Conservation (phyloP, 2,329 filamentous ascomycete genomes). For the Emericellopsis cladophorae region DNA sequence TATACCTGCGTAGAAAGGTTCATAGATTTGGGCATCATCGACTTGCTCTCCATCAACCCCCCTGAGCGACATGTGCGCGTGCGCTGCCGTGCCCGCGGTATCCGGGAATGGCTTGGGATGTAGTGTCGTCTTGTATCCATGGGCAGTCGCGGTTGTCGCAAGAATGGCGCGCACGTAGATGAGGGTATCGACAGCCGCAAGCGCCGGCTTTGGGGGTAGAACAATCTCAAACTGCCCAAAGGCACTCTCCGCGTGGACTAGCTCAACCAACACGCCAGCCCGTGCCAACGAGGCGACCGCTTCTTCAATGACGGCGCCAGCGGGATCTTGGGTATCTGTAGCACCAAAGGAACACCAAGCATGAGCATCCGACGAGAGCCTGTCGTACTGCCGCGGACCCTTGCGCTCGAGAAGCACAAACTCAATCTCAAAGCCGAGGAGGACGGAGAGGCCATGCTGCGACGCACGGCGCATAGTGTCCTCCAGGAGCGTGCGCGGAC, state of each 20-base stretch:
- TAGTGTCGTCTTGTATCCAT: conserved; percentile 56
- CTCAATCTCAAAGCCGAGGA: conserved; percentile 74
- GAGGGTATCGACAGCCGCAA: conserved; percentile 59
- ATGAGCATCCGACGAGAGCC: conserved; percentile 48
- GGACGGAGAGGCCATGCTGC: conserved; percentile 39
- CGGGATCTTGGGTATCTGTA: conserved; percentile 33
- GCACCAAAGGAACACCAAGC: conserved; percentile 55
- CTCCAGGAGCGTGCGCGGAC: conserved; percentile 53
- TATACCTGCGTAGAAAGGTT: conserved; percentile 60
- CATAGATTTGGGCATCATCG: conserved; percentile 31
- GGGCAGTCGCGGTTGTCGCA: conserved; percentile 45
- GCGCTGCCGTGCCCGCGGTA: conserved; percentile 51
- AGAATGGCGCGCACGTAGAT: conserved; percentile 61
- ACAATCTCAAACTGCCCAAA: conserved; percentile 70
- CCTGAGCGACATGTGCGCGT: conserved; percentile 57
- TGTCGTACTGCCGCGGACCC: conserved; percentile 16
- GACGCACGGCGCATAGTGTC: conserved; percentile 38
- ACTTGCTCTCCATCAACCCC: conserved; percentile 18
- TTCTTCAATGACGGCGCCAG: conserved; percentile 49
- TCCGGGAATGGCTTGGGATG: conserved; percentile 55
- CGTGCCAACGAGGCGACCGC: conserved; percentile 47
- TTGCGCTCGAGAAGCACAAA: conserved; percentile 52
- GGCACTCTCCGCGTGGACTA: conserved; percentile 64
- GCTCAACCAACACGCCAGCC: conserved; percentile 54
- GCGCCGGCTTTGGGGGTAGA: conserved; percentile 46